phyloP scores from a whole-genome alignment of 2,329 filamentous ascomycete genomes.

The Colletotrichum shisoi region DNA sequence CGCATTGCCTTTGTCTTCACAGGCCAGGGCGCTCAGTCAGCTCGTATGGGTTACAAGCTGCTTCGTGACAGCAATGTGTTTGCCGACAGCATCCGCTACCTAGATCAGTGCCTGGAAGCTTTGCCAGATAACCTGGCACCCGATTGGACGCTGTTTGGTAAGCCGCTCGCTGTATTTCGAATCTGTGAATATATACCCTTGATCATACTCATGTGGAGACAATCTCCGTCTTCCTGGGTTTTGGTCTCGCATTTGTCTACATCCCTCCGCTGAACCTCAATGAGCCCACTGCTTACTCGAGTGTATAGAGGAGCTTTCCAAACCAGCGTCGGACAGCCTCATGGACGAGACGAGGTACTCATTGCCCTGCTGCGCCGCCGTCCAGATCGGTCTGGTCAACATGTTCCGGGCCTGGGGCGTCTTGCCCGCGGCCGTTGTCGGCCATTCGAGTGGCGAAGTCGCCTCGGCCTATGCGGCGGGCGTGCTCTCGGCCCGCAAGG shows the following conservation, averaged over 20 bases:
- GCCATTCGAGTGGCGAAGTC: conserved; percentile 56
- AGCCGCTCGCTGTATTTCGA: no score
- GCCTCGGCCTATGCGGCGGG: conserved; percentile 54
- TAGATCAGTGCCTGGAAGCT: conserved; percentile 1
- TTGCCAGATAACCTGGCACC: neutral
- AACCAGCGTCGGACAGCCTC: neutral
- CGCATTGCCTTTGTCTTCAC: conserved; percentile 48
- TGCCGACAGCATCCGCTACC: conserved; percentile 24
- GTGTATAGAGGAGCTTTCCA: neutral
- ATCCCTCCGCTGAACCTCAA: no score
- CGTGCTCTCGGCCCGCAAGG: conserved; percentile 46
- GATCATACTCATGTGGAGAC: no score
- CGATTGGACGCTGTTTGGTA: neutral
- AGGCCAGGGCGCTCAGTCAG: conserved; percentile 57
- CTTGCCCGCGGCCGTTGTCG: conserved; percentile 48
- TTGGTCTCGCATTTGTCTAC: no score
- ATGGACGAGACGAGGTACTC: conserved; percentile 10
- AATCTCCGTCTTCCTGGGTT: no score
- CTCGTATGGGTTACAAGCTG: conserved; percentile 51
- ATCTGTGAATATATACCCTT: no score
- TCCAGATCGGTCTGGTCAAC: conserved; percentile 53
- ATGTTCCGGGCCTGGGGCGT: conserved; percentile 47
- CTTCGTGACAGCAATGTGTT: conserved; percentile 29
- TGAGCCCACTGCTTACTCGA: no score
- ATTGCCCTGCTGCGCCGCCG: conserved; percentile 45